phyloP scores from a whole-genome alignment of 2,329 filamentous ascomycete species.

The Ophiostoma himal-ulmi region DNA sequence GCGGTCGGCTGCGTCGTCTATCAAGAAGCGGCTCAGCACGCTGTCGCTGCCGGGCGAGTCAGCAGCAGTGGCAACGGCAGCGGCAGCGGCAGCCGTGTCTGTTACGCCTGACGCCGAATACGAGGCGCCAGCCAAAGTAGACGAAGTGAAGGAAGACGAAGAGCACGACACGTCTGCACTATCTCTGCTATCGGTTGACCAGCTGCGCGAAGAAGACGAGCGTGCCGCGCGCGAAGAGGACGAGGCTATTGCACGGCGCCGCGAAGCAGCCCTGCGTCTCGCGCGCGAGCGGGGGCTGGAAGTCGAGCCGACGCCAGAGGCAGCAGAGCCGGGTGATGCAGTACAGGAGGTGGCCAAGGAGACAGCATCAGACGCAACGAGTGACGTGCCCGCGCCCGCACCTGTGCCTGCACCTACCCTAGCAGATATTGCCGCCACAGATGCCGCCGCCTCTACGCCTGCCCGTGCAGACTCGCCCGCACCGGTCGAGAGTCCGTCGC shows the following conservation, averaged over 20 bases:
- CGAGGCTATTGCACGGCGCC: slow-evolving; percentile 47
- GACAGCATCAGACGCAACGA: neutral
- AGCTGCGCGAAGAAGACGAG: slow-evolving; percentile 50
- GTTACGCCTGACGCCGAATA: neutral
- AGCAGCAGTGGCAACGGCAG: neutral
- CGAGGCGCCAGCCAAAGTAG: neutral
- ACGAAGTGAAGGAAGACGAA: slow-evolving; percentile 28
- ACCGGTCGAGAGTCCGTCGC: neutral
- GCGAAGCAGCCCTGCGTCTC: slow-evolving; percentile 47
- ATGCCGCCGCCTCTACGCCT: neutral
- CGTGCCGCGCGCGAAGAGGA: slow-evolving; percentile 48
- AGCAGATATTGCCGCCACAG: neutral
- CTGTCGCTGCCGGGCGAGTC: slow-evolving; percentile 22
- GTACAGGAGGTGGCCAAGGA: neutral
- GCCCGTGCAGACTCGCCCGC: neutral
- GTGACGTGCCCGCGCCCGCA: too few species aligned
- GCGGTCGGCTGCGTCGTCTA: slow-evolving; percentile 42
- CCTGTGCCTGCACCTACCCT: neutral
- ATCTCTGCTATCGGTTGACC: slow-evolving; percentile 42
- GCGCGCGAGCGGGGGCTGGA: slow-evolving; percentile 47
- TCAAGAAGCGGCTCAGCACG: slow-evolving; percentile 23
- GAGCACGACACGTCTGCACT: slow-evolving; percentile 34
- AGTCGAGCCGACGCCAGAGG: neutral
- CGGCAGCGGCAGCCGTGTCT: neutral
- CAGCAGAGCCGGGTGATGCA: neutral